Evolutionary conservation across 1,284 basidiomycete genomes (phyloP).

Genomic region (Somion occarium): DNA sequence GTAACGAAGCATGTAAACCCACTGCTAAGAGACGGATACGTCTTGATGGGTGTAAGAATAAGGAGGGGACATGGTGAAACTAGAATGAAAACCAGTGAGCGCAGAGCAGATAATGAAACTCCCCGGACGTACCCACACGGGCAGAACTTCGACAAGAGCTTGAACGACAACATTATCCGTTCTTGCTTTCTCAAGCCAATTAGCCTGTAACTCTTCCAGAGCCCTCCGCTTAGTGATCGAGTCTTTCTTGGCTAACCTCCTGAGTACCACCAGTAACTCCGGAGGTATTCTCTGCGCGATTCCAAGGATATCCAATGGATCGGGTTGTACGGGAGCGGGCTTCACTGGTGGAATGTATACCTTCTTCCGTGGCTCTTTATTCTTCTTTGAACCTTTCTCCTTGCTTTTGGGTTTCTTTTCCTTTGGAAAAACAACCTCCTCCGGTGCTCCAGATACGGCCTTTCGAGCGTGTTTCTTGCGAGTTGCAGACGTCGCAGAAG

Average conservation of each 20-base stretch:
- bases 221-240: conserved; percentile 83
- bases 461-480: conserved; percentile 83
- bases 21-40: conserved; percentile 70
- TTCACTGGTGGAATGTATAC: conserved; percentile 84
- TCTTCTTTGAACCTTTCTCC: conserved; percentile 52
- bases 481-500: conserved; percentile 75
- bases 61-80: conserved; percentile 82
- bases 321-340: conserved; percentile 78
- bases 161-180: conserved; percentile 37
- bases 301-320: conserved; percentile 89
- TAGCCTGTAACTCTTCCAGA: conserved; percentile 76
- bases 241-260: conserved; percentile 89
- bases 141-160: conserved; percentile 61
- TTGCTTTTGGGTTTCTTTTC: conserved; percentile 45
- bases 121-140: conserved; percentile 78
- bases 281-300: conserved; percentile 74
- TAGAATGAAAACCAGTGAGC: conserved; percentile 26
- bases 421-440: conserved; percentile 32
- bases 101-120: neutral
- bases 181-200: conserved; percentile 58
- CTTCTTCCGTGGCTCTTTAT: conserved; percentile 67
- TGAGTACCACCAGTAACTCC: conserved; percentile 80
- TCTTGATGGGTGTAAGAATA: conserved; percentile 80
- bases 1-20: conserved; percentile 65
- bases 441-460: conserved; percentile 21